These are phyloP conservation scores for Penicillium sp. DNA, from an alignment of 2,329 filamentous ascomycete genomes.

Conservation along the genomic window DNA sequence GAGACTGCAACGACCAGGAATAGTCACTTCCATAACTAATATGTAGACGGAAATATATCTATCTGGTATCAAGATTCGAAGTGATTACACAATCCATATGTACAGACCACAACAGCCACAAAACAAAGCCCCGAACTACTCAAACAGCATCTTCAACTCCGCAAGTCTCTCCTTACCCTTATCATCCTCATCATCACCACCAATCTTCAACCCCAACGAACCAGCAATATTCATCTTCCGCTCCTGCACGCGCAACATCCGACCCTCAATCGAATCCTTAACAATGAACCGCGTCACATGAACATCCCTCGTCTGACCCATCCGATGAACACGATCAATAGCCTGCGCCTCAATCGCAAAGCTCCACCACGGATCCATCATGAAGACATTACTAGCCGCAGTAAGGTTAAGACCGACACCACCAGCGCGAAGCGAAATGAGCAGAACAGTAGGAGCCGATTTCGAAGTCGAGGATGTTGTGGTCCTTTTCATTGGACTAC, in stretches of 20 bases:
- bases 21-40: too few relatives aligned
- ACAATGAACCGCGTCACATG: constrained; percentile 85
- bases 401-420: constrained; percentile 94
- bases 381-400: constrained; percentile 81
- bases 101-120: not conserved
- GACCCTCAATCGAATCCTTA: constrained; percentile 84
- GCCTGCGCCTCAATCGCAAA: constrained; percentile 95
- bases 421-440: constrained; percentile 82
- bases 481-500: too few relatives aligned
- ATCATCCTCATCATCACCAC: constrained; percentile 87
- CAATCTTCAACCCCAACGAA: constrained; percentile 90
- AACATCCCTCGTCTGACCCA: constrained; percentile 87
- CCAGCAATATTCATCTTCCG: constrained; percentile 86
- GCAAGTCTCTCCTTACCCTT: constrained; percentile 86
- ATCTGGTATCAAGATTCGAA: not conserved
- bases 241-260: constrained; percentile 91
- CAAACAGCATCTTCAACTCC: constrained; percentile 84
- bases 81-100: not conserved
- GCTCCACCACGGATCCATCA: constrained; percentile 99
- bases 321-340: constrained; percentile 94
- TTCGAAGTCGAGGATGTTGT: constrained; percentile 12
- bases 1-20: too few relatives aligned
- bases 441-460: constrained; percentile 54
- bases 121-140: constrained; percentile 19
- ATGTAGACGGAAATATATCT: not conserved